Percentiles rank a stretch among this genome's conserved stretches.
Conservation (phyloP, 805 yeast species). For the Suhomyces faveliae region DNA sequence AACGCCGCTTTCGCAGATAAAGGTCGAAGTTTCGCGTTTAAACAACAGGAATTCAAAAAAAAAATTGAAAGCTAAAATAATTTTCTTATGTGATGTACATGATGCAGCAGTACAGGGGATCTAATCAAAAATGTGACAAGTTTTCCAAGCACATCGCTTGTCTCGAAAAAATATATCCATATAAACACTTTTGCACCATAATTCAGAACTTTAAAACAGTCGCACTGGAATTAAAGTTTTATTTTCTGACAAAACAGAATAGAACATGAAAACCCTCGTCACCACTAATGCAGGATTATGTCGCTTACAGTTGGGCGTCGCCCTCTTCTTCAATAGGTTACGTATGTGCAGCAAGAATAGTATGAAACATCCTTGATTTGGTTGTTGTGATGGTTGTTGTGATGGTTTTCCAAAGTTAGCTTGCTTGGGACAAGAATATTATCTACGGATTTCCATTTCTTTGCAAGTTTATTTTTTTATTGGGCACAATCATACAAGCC, state of each 20-base stretch:
- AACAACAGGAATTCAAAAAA: not conserved
- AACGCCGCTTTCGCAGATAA: not conserved
- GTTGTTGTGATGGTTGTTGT: not conserved
- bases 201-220: not conserved
- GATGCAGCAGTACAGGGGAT: not conserved
- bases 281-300: not conserved
- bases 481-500: too few species aligned
- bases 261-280: not conserved
- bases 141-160: not conserved
- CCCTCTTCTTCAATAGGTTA: not conserved
- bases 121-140: not conserved
- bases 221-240: not conserved
- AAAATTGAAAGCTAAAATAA: not conserved
- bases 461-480: too few species aligned
- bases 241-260: not conserved
- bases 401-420: too few species aligned
- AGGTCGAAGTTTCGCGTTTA: not conserved
- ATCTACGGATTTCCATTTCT: too few species aligned
- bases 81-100: not conserved
- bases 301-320: not conserved
- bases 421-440: too few species aligned
- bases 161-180: not conserved
- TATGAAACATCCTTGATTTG: not conserved
- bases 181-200: not conserved
- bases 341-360: not conserved